These are phyloP conservation scores for Camelina hispida DNA, from an alignment of 345 rosid genomes.

Conservation along the genomic window DNA sequence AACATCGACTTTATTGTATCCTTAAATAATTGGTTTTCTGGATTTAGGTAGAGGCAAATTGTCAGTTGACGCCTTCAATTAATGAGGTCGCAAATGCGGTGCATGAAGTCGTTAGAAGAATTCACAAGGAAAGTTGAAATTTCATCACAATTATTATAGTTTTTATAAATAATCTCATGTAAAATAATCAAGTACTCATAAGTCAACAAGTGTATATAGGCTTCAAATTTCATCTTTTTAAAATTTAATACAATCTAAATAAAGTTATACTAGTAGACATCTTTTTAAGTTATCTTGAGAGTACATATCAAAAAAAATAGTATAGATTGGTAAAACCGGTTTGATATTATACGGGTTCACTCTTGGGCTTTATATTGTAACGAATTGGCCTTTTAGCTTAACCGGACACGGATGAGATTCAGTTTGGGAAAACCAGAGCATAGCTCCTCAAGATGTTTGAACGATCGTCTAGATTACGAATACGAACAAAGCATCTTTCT, in stretches of 20 bases:
- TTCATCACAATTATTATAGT: too few relatives aligned
- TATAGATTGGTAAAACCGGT: too few relatives aligned
- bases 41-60: slow-evolving; percentile 29
- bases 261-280: too few relatives aligned
- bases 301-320: too few relatives aligned
- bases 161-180: too few relatives aligned
- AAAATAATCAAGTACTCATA: too few relatives aligned
- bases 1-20: too few relatives aligned
- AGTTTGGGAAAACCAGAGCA: background rate
- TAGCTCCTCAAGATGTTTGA: background rate
- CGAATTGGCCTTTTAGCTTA: background rate
- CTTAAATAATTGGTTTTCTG: background rate
- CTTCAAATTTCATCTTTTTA: too few relatives aligned
- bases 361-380: background rate
- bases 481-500: background rate
- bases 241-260: too few relatives aligned
- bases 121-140: slow-evolving; percentile 14
- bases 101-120: slow-evolving; percentile 39
- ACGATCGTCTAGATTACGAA: background rate
- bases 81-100: slow-evolving; percentile 36
- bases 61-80: slow-evolving; percentile 29
- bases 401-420: background rate
- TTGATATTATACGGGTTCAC: background rate
- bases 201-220: too few relatives aligned
- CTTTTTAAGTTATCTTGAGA: too few relatives aligned